Conservation (phyloP, 148 eudicot species). For the Rhododendron molle region DNA sequence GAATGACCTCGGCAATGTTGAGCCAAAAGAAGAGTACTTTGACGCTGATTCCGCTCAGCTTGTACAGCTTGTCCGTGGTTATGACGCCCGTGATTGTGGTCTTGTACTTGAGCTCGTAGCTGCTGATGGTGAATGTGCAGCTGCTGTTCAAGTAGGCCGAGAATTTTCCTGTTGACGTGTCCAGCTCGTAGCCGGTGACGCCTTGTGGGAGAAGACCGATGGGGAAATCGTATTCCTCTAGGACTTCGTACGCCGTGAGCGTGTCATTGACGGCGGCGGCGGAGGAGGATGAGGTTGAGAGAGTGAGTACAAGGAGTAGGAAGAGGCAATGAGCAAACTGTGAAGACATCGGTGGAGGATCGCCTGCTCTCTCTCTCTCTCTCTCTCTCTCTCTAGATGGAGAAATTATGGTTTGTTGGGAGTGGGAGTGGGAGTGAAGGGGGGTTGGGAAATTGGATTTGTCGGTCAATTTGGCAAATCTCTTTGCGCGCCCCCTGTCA, state of each 20-base stretch:
- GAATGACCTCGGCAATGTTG: constrained; percentile 24
- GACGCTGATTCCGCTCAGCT: constrained; percentile 35
- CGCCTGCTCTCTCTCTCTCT: background rate
- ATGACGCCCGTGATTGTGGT: constrained; percentile 30
- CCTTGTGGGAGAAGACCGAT: constrained; percentile 31
- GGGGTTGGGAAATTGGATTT: background rate
- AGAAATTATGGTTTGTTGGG: background rate
- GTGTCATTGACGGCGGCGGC: background rate
- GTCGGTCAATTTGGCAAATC: no score
- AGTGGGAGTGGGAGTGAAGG: background rate
- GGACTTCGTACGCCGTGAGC: constrained; percentile 17
- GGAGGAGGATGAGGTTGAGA: background rate
- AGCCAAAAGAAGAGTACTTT: constrained; percentile 36
- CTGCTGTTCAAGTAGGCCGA: constrained; percentile 13
- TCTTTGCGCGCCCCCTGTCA: no score
- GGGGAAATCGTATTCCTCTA: constrained; percentile 25
- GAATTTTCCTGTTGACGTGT: constrained; percentile 27
- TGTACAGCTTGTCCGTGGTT: constrained; percentile 14
- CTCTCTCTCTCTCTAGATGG: background rate
- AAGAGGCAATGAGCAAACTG: background rate
- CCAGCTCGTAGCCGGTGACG: constrained; percentile 24
- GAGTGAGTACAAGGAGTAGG: background rate
- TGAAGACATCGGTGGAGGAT: constrained; percentile 6
- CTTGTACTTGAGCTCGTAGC: constrained; percentile 30
- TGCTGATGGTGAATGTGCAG: constrained; percentile 22